Percentiles rank a stretch among this genome's conserved stretches.
phyloP scores from a whole-genome alignment of 108 stramenopile genomes.

The Aureococcus anophagefferens region DNA sequence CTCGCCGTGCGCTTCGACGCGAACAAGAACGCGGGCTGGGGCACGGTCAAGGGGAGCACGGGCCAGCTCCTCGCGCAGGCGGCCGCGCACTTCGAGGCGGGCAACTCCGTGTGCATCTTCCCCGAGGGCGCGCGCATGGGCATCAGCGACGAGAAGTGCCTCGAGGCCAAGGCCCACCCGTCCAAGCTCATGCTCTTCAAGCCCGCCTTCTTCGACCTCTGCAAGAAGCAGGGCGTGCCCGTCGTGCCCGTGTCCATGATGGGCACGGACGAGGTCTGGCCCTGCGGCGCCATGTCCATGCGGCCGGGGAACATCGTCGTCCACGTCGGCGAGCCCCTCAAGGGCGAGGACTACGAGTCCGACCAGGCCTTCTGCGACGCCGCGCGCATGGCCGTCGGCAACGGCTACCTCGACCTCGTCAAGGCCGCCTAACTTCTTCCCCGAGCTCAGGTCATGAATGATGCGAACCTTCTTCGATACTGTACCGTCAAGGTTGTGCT shows the following conservation, averaged over 20 bases:
- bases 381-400: not conserved
- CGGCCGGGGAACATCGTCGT: not conserved
- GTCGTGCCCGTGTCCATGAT: not conserved
- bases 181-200: not conserved
- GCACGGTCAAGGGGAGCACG: not conserved
- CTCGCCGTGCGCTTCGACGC: slow-evolving; percentile 1
- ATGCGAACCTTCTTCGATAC: too few species aligned
- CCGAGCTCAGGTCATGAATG: too few species aligned
- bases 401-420: not conserved
- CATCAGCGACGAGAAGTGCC: not conserved
- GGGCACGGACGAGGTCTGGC: not conserved
- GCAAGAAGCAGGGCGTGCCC: not conserved
- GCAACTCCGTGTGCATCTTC: not conserved
- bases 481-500: too few species aligned
- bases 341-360: not conserved
- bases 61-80: not conserved
- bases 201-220: not conserved
- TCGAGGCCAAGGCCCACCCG: not conserved
- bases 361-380: not conserved
- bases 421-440: too few species aligned
- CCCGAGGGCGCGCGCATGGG: not conserved
- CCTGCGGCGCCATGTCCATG: not conserved
- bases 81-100: not conserved
- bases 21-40: not conserved
- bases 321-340: not conserved